Base-by-base conservation (phyloP, 805 yeast genomes). In the Schwanniomyces sp. region DNA sequence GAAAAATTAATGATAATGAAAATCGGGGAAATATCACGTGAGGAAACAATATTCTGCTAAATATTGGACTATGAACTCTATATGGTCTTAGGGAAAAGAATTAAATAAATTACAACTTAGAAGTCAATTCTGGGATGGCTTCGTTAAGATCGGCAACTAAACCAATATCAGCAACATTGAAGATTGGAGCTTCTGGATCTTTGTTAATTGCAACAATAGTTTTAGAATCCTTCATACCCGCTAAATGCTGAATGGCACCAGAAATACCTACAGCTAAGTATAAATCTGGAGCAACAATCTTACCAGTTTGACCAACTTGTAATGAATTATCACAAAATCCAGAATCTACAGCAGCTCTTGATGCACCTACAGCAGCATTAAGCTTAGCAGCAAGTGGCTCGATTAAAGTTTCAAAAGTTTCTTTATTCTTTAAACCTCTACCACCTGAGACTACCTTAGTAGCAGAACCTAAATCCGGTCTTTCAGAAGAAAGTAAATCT, bases 221-320 rank as follows among this genome's bases (percentile, higher is more conserved):
- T 73, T 91, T 92, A 38, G 97, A 81, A 64, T 92, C 97, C 70
- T 91, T 92, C 97, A 92, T 92, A 54, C 99, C 99, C 1, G 99
- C 99, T 61, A 94, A 75, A 71, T 92, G 99, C 73, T 92, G 99
- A 61, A 92, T 92, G 28, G 99, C 99, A 52, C 99, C 99, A 17
- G 96, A 87, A 48, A 94, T 82, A 53, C 99, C 99, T 37, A 91
- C 84, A 2, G 97, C 98, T 40, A 94, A 70, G 66, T 94, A 94
- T 52, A 91, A 78, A 37, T 91, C 96, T 36, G 99, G 99, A 7
- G 98, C 98, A 29, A 94, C 95, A 46, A 91, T 91, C 68, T 94
- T 94, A 58, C 99, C 99, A 8, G 99, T 92, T 72, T 92, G 99
- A 46, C 99, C 99, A 52, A 92, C 91, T 71, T 92, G 99, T 58